Conservation (phyloP, 75 land plant species). For the Chamaecyparis obtusa region DNA sequence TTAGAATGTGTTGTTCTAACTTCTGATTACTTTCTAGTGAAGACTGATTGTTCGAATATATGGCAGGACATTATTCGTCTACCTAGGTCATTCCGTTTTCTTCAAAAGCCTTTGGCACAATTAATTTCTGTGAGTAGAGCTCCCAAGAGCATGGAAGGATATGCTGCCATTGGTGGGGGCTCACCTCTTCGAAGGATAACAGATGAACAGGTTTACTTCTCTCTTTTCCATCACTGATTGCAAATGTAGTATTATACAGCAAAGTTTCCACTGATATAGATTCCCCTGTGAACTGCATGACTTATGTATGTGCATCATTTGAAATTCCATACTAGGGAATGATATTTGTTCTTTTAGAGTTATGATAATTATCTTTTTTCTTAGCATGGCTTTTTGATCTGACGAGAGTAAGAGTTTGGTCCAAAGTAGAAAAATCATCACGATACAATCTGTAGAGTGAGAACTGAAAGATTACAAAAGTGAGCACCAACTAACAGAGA, state of each 20-base stretch:
- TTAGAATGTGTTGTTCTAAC: background rate
- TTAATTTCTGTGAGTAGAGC: constrained; percentile 89
- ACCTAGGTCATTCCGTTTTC: constrained; percentile 85
- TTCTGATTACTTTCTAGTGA: background rate
- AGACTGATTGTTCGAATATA: background rate
- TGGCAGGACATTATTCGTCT: constrained; percentile 92
- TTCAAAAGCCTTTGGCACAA: constrained; percentile 92
- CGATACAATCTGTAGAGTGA: background rate
- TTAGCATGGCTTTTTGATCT: background rate
- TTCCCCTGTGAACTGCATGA: background rate
- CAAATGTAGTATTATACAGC: background rate
- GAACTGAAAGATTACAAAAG: background rate
- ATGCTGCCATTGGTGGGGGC: constrained; percentile 99
- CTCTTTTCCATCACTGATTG: background rate
- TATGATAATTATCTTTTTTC: background rate
- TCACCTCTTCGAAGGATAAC: constrained; percentile 94
- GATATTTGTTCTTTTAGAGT: background rate
- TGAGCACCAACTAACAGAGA: too few species aligned
- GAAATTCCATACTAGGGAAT: background rate
- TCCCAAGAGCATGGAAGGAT: constrained; percentile 98
- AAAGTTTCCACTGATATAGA: background rate
- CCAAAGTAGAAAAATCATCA: background rate
- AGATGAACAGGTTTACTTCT: constrained; percentile 74
- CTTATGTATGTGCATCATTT: background rate
- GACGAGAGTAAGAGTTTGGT: background rate